Base-by-base conservation (phyloP, 768 basidiomycete species). In the Amanita brunnescens region DNA sequence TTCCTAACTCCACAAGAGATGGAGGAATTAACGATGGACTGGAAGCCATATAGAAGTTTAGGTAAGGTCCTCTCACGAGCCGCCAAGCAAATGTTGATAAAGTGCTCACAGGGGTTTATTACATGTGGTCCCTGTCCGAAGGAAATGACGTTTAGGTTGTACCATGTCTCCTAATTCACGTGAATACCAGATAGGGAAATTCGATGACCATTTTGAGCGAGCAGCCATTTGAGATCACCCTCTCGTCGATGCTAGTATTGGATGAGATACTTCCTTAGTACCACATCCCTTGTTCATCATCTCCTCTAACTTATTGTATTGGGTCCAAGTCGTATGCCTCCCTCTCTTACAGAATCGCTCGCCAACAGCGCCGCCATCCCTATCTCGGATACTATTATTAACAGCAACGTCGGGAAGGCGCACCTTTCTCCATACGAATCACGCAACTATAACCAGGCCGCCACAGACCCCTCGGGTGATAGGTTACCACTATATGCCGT, bases 111-210 rank as follows among this genome's bases (percentile, higher is more conserved):
- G 85, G 78, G 47, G 85, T 88, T 20, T 91, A 85, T 65, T 91
- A 88, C 66, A 91, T 91, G 87, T 93, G 90, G 90, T 78, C 85
- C 2, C 70, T 90, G 50, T 78, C 81, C 7, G 78, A 81, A 52
- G 65, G 61, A 24, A 58, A 63, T 29, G 53, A 54, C 47, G 51
- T 54, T 16, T 42, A 42, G 12, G 21, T 3, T 13, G 7, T 32
- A 33, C 29, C 4, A 30, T 45, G 16, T 45, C 24, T 14, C 42
- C 24, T 30, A 33, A 30, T 6, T 29, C 32, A 42, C 24, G 41
- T 42, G 41, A 42, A 42, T 42, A 24, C 41, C 41, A 42, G 41
- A 42, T 42, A 9, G 41, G 41, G 41, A 42, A 42, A 29, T 23
- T 24, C 24, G 41, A 42, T 23, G 41, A 24, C 41, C 41, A 23